Evolutionary conservation across 176 grass and related monocot species (phyloP).

Genomic region (Cymbopogon citratus): DNA sequence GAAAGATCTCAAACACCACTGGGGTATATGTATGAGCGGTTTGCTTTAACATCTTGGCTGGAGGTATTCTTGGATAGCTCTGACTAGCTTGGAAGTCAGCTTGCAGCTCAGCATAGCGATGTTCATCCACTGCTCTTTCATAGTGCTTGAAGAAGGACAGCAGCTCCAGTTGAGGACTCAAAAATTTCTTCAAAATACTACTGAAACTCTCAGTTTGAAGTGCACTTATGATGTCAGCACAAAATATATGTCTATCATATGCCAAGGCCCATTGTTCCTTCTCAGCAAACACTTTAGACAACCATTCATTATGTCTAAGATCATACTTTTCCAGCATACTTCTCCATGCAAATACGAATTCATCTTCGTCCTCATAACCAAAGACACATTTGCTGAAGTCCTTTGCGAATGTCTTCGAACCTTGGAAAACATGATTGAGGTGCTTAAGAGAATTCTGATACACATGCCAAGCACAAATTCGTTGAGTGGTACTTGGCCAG

Average conservation of each 20-base stretch:
- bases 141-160: conserved; percentile 95
- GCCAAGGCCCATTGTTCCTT: conserved; percentile 82
- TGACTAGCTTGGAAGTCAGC: conserved; percentile 98
- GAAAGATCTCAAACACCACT: conserved; percentile 94
- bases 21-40: conserved; percentile 94
- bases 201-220: conserved; percentile 82
- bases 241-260: conserved; percentile 89
- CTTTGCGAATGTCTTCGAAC: conserved; percentile 90
- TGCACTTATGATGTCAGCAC: conserved; percentile 73
- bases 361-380: conserved; percentile 78
- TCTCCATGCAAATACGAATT: conserved; percentile 84
- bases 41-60: conserved; percentile 91
- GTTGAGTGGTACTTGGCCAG: conserved; percentile 78
- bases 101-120: conserved; percentile 95
- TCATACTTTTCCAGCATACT: conserved; percentile 92
- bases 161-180: conserved; percentile 83
- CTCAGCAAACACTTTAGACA: conserved; percentile 83
- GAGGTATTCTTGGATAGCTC: conserved; percentile 97
- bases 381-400: conserved; percentile 87
- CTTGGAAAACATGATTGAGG: conserved; percentile 94
- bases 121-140: conserved; percentile 92
- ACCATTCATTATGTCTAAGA: conserved; percentile 90
- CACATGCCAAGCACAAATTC: conserved; percentile 84
- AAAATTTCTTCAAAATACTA: conserved; percentile 78
- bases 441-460: conserved; percentile 96